These are phyloP conservation scores for Chlamydomonas asymmetrica DNA, from an alignment of 139 green algal species.

Conservation along the genomic window DNA sequence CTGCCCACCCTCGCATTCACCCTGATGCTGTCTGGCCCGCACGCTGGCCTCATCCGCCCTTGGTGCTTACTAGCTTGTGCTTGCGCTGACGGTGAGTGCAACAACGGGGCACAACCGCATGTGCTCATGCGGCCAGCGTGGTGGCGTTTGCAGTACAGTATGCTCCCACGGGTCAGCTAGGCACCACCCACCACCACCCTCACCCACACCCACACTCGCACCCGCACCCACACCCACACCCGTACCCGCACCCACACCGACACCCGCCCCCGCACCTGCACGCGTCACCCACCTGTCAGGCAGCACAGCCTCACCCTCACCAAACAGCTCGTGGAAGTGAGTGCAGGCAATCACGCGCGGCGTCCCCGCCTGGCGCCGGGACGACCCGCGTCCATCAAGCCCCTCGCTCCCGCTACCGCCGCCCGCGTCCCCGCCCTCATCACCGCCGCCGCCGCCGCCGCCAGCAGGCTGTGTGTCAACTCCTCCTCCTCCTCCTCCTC, in stretches of 20 bases:
- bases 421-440: too few species aligned
- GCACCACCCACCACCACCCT: neutral
- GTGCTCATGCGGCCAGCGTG: too few species aligned
- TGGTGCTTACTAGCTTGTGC: neutral
- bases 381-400: neutral
- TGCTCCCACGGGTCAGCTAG: too few species aligned
- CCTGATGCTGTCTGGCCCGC: neutral
- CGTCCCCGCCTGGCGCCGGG: neutral
- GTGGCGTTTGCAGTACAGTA: too few species aligned
- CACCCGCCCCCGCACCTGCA: neutral
- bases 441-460: neutral
- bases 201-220: neutral
- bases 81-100: too few species aligned
- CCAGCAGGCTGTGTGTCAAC: neutral
- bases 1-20: neutral
- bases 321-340: conserved; percentile 79
- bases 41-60: neutral
- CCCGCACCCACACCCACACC: neutral
- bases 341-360: conserved; percentile 74
- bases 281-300: neutral
- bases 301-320: conserved; percentile 24
- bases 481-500: neutral
- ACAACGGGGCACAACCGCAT: too few species aligned
- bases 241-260: neutral
- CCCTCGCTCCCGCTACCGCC: neutral